Evolutionary conservation across 2,329 filamentous ascomycete genomes (phyloP).

Genomic region (Blastomyces silverae): DNA sequence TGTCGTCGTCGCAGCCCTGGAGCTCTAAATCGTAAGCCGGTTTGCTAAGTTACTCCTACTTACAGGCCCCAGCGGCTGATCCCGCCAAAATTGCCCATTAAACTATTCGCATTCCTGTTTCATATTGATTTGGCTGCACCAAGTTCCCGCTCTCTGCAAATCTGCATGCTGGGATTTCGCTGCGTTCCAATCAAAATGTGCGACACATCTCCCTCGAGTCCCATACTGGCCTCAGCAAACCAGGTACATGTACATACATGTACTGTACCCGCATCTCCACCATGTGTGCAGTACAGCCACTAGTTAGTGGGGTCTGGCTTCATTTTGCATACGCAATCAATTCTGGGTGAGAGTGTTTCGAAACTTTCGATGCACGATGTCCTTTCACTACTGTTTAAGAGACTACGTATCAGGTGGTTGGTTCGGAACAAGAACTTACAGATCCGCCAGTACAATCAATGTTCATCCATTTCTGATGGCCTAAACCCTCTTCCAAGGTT

Average conservation of each 20-base stretch:
- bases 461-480: neutral
- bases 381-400: neutral
- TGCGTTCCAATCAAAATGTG: constrained; percentile 1
- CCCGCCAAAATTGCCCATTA: neutral
- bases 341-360: neutral
- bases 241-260: too few relatives aligned
- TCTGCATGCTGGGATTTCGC: neutral
- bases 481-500: too few relatives aligned
- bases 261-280: neutral
- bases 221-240: neutral
- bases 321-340: neutral
- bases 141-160: neutral
- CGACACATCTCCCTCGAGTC: neutral
- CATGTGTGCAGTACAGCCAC: neutral
- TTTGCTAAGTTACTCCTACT: too few relatives aligned
- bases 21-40: neutral
- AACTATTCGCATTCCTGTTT: neutral
- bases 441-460: neutral
- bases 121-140: neutral
- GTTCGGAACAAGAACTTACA: neutral
- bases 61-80: too few relatives aligned
- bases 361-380: neutral
- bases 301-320: neutral
- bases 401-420: neutral
- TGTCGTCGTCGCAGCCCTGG: neutral